Base-by-base conservation (phyloP, 2,329 filamentous ascomycete genomes). In the Alternaria postmessia region DNA sequence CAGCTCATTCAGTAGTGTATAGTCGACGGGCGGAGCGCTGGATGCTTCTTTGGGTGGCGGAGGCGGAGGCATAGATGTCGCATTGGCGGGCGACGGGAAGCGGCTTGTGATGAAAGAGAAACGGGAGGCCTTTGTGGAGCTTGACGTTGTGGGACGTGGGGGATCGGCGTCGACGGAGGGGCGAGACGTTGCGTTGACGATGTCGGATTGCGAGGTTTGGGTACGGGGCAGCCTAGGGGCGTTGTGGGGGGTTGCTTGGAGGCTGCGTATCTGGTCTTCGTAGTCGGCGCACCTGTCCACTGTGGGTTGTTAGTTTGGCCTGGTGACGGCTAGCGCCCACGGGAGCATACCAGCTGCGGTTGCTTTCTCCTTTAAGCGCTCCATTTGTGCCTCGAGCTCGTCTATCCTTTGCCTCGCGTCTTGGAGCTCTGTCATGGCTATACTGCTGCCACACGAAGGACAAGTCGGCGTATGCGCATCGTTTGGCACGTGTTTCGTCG, bases 331-430 rank as follows among this genome's bases (percentile, higher is more conserved):
- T 24, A 38, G 18, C 30, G 24, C 20, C 24, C 16, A 12, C 24
- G 38, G 46, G 53, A 43, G 76, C 83, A 54, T 78, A 86, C 85
- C 84, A 66, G 85, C 83, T 57, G 88, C 86, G 3, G 88, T 85
- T 57, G 89, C 89, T 78, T 91, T 92, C 67, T 91, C 84, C 76
- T 88, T 92, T 59, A 94, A 84, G 54, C 88, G 79, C 57, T 86
- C 84, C 54, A 94, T 87, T 72, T 93, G 90, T 36, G 86, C 84
- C 77, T 93, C 87, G 44, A 94, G 83, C 70, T 93, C 89, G 52
- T 53, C 54, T 36, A 79, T 77, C 46, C 66, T 64, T 18, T 58
- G 65, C 59, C 65, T 67, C 38, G 70, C 70, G 24, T 64, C 67
- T 41, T 72, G 66, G 2, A 62, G 22, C 7, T 65, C 66, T 30